These are phyloP conservation scores for Phytophthora nicotianae DNA, from an alignment of 352 stramenopile genomes.

Conservation along the genomic window DNA sequence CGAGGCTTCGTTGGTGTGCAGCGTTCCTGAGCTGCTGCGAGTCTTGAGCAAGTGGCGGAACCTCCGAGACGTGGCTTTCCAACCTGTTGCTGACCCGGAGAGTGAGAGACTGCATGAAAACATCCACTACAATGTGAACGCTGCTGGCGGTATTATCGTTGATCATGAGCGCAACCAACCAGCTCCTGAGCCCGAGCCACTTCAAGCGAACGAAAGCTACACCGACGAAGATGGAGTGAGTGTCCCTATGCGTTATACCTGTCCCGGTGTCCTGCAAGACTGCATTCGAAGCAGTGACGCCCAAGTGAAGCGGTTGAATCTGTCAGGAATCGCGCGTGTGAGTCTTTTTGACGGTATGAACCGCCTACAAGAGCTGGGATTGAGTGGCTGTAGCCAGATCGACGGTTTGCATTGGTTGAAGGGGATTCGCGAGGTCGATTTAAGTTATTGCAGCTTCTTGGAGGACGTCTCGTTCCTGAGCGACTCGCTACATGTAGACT, in stretches of 20 bases:
- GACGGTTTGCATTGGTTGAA: conserved; percentile 48
- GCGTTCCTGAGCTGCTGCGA: conserved; percentile 37
- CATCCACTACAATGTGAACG: conserved; percentile 51
- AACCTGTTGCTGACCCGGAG: conserved; percentile 42
- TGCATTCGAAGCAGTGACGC: conserved; percentile 22
- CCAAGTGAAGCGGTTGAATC: conserved; percentile 47
- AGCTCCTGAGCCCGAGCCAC: conserved; percentile 28
- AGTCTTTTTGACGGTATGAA: conserved; percentile 61
- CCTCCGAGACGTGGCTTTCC: conserved; percentile 60
- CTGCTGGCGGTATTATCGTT: conserved; percentile 24
- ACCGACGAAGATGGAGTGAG: conserved; percentile 25
- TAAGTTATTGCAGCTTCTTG: conserved; percentile 75
- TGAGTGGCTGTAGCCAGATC: conserved; percentile 64
- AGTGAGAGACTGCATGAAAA: conserved; percentile 21
- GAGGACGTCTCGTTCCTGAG: conserved; percentile 52
- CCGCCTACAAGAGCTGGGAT: conserved; percentile 48
- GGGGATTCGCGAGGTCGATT: conserved; percentile 52
- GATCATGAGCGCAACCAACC: conserved; percentile 27
- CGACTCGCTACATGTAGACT: conserved; percentile 46
- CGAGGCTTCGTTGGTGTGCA: conserved; percentile 46
- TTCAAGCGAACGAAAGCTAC: conserved; percentile 17
- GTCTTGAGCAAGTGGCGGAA: conserved; percentile 59
- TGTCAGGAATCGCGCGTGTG: conserved; percentile 56
- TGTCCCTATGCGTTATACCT: conserved; percentile 39
- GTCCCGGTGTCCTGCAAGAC: conserved; percentile 35